Base-by-base conservation (phyloP, 2,329 filamentous ascomycete species). In the Diplodia intermedia region DNA sequence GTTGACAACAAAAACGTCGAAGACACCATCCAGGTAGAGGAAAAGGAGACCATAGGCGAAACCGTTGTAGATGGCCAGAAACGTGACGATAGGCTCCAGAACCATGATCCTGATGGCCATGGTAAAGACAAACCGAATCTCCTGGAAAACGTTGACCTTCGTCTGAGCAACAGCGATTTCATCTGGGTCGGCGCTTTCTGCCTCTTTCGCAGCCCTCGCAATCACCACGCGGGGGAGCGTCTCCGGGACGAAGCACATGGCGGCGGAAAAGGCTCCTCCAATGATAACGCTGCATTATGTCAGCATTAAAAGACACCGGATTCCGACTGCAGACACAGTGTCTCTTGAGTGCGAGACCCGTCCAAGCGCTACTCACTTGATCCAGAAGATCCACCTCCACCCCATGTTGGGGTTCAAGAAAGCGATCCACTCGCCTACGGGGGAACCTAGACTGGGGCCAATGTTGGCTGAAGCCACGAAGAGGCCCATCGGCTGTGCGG, bases 1-100 rank as follows among this genome's bases (percentile, higher is more conserved):
- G 5, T 93, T 84, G 2, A 79, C 77, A 69, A 90, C 83, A 80
- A 95, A 97, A 54, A 96, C 90, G 54, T 86, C 0, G 91, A 90
- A 73, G 95, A 96, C 1, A 92, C 91, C 0, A 91, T 94, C 80
- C 65, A 97, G 83, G 82, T 94, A 95, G 26, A 94, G 88, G 75
- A 95, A 97, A 0, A 97, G 86, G 0, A 95, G 83, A 5, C 85
- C 90, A 74, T 94, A 93, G 76, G 91, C 62, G 11, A 65, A 69
- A 7, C 61, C 73, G 78, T 81, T 82, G 72, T 84, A 84, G 68
- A 83, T 78, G 20, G 80, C 80, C 38, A 84, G 74, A 3, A 83
- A 73, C 12, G 84, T 72, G 0, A 84, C 82, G 65, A 84, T 84
- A 0, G 83, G 82, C 71, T 84, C 83, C 0, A 80, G 81, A 71